Percentiles rank a stretch among this genome's conserved stretches.
Conservation (phyloP, 148 eudicot genomes). For the Amaranthus palmeri region DNA sequence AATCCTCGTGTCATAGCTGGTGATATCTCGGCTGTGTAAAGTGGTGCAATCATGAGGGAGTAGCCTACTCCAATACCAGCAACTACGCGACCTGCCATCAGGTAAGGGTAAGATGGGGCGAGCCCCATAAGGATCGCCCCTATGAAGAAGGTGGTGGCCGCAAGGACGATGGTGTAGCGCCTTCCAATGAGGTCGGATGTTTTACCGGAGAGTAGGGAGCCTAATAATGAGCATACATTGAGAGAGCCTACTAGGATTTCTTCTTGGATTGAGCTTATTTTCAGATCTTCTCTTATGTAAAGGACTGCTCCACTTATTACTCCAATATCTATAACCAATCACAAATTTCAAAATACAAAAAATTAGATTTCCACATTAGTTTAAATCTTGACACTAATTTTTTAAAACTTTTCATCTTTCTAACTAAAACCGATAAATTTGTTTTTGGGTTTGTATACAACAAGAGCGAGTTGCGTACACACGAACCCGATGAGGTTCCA, state of each 20-base stretch:
- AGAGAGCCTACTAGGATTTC: constrained; percentile 72
- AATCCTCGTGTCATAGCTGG: constrained; percentile 77
- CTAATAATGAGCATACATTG: constrained; percentile 64
- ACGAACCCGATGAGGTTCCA: too few relatives aligned
- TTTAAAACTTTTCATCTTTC: too few relatives aligned
- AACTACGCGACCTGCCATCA: constrained; percentile 63
- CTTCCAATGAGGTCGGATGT: constrained; percentile 85
- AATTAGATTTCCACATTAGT: neutral
- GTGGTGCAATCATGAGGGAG: constrained; percentile 89
- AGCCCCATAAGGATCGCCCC: constrained; percentile 85
- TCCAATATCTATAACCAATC: constrained; percentile 55
- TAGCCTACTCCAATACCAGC: constrained; percentile 93
- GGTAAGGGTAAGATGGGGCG: constrained; percentile 62
- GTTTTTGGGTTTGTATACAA: too few relatives aligned
- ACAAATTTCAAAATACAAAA: neutral
- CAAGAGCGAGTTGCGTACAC: too few relatives aligned
- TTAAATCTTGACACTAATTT: neutral
- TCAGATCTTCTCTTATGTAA: constrained; percentile 53
- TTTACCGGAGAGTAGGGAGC: constrained; percentile 69
- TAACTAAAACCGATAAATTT: too few relatives aligned
- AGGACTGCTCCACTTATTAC: constrained; percentile 87
- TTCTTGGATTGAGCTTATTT: constrained; percentile 43
- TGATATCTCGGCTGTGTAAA: constrained; percentile 81
- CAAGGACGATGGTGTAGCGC: constrained; percentile 73
- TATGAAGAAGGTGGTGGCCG: constrained; percentile 59